Percentiles rank a stretch among this genome's conserved stretches.
These are phyloP conservation scores for Murraya paniculata DNA, from an alignment of 345 rosid species.

Conservation along the genomic window DNA sequence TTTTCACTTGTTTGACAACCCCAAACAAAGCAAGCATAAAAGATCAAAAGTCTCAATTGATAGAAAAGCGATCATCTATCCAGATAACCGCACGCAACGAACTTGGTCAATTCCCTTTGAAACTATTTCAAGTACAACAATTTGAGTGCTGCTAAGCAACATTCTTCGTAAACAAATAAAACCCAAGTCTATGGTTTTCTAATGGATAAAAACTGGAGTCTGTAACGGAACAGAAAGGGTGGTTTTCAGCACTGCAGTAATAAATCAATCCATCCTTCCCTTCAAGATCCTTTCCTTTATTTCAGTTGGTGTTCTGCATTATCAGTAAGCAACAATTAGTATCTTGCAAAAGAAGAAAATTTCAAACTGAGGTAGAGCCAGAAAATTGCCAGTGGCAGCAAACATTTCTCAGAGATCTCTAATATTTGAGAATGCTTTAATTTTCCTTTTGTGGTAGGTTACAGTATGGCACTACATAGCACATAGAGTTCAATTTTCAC, in stretches of 20 bases:
- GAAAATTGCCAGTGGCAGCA: neutral
- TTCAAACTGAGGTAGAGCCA: neutral
- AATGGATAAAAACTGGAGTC: neutral
- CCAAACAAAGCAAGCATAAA: neutral
- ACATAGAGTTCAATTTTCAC: neutral
- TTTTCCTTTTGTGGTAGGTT: neutral
- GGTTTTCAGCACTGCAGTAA: neutral
- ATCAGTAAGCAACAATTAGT: neutral
- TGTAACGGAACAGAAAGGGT: neutral
- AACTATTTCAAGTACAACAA: neutral
- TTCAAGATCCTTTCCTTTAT: slow-evolving; percentile 78
- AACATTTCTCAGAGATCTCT: neutral
- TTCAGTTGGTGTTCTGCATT: slow-evolving; percentile 83
- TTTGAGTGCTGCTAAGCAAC: neutral
- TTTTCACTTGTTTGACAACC: neutral
- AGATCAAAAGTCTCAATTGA: neutral
- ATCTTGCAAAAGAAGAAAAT: neutral
- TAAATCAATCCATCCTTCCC: slow-evolving; percentile 90
- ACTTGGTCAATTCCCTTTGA: neutral
- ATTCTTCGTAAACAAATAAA: neutral
- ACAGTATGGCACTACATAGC: neutral
- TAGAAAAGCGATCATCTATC: neutral
- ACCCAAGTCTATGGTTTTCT: neutral
- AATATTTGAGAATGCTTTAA: neutral
- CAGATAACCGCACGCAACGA: neutral